These are phyloP conservation scores for Penicillium verhagenii DNA, from an alignment of 495 filamentous ascomycete genomes.

Conservation along the genomic window DNA sequence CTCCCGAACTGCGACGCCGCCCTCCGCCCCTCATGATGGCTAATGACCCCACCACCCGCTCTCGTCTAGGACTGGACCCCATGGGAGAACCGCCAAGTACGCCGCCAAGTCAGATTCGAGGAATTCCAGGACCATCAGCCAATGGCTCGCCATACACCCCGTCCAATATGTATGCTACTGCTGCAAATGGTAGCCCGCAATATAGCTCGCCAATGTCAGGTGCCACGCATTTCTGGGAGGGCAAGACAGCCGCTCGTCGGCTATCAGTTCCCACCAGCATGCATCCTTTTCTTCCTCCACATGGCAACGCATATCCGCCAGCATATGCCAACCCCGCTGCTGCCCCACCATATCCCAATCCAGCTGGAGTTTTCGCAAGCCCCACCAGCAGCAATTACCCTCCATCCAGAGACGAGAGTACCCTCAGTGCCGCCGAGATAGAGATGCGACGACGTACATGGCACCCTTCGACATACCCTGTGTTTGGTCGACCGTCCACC, in stretches of 20 bases:
- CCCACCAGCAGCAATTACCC: slow-evolving; percentile 68
- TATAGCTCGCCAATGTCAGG: slow-evolving; percentile 70
- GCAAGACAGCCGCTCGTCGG: slow-evolving; percentile 68
- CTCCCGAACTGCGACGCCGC: slow-evolving; percentile 62
- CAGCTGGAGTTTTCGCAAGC: slow-evolving; percentile 62
- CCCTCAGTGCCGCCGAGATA: slow-evolving; percentile 61
- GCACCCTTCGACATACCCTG: slow-evolving; percentile 75
- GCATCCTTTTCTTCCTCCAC: slow-evolving; percentile 72
- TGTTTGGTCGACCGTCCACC: slow-evolving; percentile 58
- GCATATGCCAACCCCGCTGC: slow-evolving; percentile 50
- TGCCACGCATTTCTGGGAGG: slow-evolving; percentile 68
- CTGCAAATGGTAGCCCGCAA: slow-evolving; percentile 64
- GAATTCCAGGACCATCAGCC: slow-evolving; percentile 52
- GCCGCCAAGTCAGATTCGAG: slow-evolving; percentile 46
- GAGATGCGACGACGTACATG: slow-evolving; percentile 82
- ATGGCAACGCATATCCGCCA: slow-evolving; percentile 53
- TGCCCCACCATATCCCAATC: slow-evolving; percentile 53
- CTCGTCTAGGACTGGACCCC: slow-evolving; percentile 62
- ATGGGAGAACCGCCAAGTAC: slow-evolving; percentile 48
- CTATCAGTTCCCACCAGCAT: slow-evolving; percentile 76
- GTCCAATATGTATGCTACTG: slow-evolving; percentile 66
- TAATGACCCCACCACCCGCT: slow-evolving; percentile 56
- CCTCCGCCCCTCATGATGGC: slow-evolving; percentile 87
- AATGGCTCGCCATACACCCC: slow-evolving; percentile 61
- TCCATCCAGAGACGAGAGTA: slow-evolving; percentile 63